These are phyloP conservation scores for Fraxinus dipetala DNA, from an alignment of 305 asterid species.

Conservation along the genomic window DNA sequence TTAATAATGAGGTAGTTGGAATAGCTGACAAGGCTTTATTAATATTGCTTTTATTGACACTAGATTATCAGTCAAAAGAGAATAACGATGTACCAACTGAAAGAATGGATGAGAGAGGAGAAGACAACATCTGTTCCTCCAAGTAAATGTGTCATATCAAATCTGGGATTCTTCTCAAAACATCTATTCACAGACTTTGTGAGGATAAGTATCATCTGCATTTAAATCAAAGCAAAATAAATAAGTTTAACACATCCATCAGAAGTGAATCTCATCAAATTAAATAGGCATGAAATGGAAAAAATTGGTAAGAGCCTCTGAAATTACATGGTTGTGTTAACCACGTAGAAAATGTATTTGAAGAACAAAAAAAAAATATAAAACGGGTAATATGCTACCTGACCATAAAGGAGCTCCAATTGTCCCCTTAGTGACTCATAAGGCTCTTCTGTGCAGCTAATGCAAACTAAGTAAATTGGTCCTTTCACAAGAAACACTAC, in stretches of 20 bases:
- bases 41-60: conserved; percentile 4
- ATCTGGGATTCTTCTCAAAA: conserved; percentile 93
- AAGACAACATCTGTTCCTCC: conserved; percentile 96
- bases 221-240: conserved; percentile 21
- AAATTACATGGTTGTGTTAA: conserved; percentile 4
- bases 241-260: conserved; percentile 22
- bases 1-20: neutral
- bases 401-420: conserved; percentile 86
- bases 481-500: conserved; percentile 96
- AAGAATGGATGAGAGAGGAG: conserved; percentile 95
- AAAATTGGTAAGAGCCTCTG: conserved; percentile 1
- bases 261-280: conserved; percentile 16
- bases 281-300: neutral
- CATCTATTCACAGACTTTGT: conserved; percentile 93
- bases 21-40: neutral
- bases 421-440: conserved; percentile 88
- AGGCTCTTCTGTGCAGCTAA: conserved; percentile 95
- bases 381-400: conserved; percentile 48
- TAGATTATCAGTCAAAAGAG: conserved; percentile 24
- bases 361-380: neutral
- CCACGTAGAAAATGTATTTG: conserved; percentile 8
- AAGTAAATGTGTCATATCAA: conserved; percentile 94
- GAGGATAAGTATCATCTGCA: conserved; percentile 96
- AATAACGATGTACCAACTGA: conserved; percentile 70
- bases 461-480: conserved; percentile 96